Evolutionary conservation across 108 stramenopile genomes (phyloP), one percentile per base, ranked within the genome.

Genomic region (Nitzschia sp.): DNA sequence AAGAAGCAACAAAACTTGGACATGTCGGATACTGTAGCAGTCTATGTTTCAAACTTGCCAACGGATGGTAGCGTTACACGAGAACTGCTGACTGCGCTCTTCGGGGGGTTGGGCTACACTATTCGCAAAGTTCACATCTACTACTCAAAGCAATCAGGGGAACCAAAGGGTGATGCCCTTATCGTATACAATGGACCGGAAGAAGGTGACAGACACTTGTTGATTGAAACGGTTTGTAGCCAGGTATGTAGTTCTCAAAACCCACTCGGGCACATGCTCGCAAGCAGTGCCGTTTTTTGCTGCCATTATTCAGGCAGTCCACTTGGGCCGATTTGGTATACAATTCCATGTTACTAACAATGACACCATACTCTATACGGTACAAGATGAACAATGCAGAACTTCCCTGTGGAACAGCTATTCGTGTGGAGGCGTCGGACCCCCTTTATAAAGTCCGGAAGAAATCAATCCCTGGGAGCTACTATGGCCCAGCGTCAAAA

Each of bases 11-110:
- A 62, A 61, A 29, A 40, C 9, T 22, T 25, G 8, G 41, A 51
- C n/a, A 29, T n/a, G 41, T 42, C 55, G 25, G 10, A 57, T 15
- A 62, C 81, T 37, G 63, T 83, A 19, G 80, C 83, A 0, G 67
- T 90, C 26, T 92, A 92, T 63, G 75, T 92, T 0, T 80, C 88
- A 41, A 84, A 86, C 53, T 52, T 92, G 10, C 83, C 88, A n/a
- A 75, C 70, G 10, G 83, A 91, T 65, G 86, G 85, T 43, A 83
- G 80, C 0, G 73, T 74, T 0, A 60, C 67, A 5, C 82, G 85
- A 65, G 78, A 73, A 3, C 62, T 71, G 6, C 61, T 92, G 0
- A 71, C 54, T 15, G 71, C 76, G 6, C 63, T 92, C 15, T 92
- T 92, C 83, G 61, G 64, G 15, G 53, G 58, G 0, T 88, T 82